phyloP scores from a whole-genome alignment of 306 rosid species.

The Clitoria ternatea region DNA sequence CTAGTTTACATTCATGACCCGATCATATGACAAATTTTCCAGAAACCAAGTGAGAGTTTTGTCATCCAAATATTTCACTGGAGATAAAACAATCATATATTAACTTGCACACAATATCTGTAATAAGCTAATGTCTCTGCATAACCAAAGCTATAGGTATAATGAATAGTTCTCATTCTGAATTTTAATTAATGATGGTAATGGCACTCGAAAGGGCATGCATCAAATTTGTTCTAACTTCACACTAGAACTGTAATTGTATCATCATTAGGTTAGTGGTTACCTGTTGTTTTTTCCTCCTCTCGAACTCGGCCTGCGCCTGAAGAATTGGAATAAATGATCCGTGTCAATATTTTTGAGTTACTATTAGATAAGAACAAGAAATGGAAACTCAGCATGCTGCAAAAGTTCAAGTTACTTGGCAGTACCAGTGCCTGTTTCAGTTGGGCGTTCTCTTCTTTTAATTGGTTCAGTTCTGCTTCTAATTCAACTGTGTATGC shows the following conservation, averaged over 20 bases:
- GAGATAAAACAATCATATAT: too few relatives aligned
- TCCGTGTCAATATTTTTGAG: slow-evolving; percentile 14
- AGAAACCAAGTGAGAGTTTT: too few relatives aligned
- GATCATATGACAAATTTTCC: too few relatives aligned
- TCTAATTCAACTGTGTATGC: slow-evolving; percentile 91
- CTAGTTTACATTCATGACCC: too few relatives aligned
- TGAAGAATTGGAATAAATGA: slow-evolving; percentile 26
- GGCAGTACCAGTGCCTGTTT: slow-evolving; percentile 71
- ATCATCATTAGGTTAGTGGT: neutral
- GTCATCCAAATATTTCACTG: too few relatives aligned
- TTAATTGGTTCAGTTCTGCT: slow-evolving; percentile 76
- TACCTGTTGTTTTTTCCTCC: slow-evolving; percentile 77
- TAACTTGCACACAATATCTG: too few relatives aligned
- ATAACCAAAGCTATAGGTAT: too few relatives aligned
- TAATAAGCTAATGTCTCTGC: too few relatives aligned
- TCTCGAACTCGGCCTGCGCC: slow-evolving; percentile 71
- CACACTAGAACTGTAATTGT: neutral
- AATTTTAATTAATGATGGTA: neutral
- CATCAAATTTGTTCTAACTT: neutral
- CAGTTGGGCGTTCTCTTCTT: slow-evolving; percentile 66
- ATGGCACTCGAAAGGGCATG: neutral
- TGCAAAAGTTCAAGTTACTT: neutral
- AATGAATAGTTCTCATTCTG: too few relatives aligned
- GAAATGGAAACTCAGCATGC: neutral
- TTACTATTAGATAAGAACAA: neutral